Evolutionary conservation across 1,139 yeast species (phyloP).

Genomic region (Pichia norvegensis): DNA sequence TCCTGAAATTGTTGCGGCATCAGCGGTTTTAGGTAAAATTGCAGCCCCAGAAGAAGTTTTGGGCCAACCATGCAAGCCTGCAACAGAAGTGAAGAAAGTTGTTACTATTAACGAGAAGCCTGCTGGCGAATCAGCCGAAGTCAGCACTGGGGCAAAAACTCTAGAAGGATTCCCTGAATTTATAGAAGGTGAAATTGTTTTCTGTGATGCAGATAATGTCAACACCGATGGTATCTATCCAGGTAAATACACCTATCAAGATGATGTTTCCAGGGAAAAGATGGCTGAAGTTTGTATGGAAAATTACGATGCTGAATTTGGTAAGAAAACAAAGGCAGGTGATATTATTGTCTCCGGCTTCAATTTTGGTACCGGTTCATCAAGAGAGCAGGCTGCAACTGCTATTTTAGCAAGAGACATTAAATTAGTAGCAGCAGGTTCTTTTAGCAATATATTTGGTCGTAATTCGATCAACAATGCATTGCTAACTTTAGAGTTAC

Average conservation of each 20-base stretch:
- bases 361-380: constrained; percentile 96
- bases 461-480: constrained; percentile 96
- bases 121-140: constrained; percentile 35
- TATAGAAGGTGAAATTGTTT: constrained; percentile 82
- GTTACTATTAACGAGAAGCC: constrained; percentile 33
- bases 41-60: constrained; percentile 84
- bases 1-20: constrained; percentile 97
- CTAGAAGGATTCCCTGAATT: constrained; percentile 84
- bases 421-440: constrained; percentile 89
- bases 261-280: constrained; percentile 84
- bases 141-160: constrained; percentile 28
- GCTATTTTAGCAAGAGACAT: constrained; percentile 91
- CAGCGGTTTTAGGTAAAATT: constrained; percentile 87
- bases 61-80: constrained; percentile 46
- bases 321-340: constrained; percentile 69
- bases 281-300: constrained; percentile 99
- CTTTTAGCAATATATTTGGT: constrained; percentile 93
- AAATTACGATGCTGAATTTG: constrained; percentile 87
- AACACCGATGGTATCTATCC: constrained; percentile 99
- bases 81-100: constrained; percentile 41
- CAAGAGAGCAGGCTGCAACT: constrained; percentile 99
- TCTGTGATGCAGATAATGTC: constrained; percentile 96
- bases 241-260: constrained; percentile 97
- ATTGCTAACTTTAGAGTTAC: constrained; percentile 84
- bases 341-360: constrained; percentile 89